Percentiles rank a stretch among this genome's conserved stretches.
These are phyloP conservation scores for Anthracocystis panici-leucophaei DNA, from an alignment of 1,284 basidiomycete genomes.

Conservation along the genomic window DNA sequence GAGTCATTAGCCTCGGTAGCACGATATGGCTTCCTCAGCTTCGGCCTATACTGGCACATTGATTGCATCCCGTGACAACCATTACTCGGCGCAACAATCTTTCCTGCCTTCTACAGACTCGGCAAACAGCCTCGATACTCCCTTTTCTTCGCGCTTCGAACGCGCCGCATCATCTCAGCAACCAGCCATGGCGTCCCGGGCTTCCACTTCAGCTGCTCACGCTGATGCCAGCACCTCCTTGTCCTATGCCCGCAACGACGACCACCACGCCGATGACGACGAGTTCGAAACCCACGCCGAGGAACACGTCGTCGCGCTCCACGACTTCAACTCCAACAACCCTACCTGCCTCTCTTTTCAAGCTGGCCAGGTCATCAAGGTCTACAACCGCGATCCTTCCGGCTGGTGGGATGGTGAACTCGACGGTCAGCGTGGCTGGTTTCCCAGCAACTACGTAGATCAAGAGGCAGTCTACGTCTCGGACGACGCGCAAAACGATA, in stretches of 20 bases:
- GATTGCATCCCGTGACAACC: conserved; percentile 4
- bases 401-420: conserved; percentile 99
- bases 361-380: conserved; percentile 89
- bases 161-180: conserved; percentile 23
- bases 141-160: conserved; percentile 28
- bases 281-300: conserved; percentile 42
- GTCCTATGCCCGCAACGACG: conserved; percentile 17
- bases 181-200: conserved; percentile 24
- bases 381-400: conserved; percentile 84
- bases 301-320: conserved; percentile 69
- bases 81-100: conserved; percentile 15
- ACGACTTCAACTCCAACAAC: conserved; percentile 66
- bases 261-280: conserved; percentile 15
- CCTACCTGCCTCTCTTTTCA: conserved; percentile 83
- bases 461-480: conserved; percentile 51
- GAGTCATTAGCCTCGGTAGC: background rate
- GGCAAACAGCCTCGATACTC: conserved; percentile 24
- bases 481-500: conserved; percentile 33
- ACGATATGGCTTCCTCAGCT: conserved; percentile 22
- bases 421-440: conserved; percentile 81
- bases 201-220: conserved; percentile 25
- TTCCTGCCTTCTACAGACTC: conserved; percentile 27
- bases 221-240: conserved; percentile 23
- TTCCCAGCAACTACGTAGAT: conserved; percentile 79
- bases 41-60: conserved; percentile 9